Evolutionary conservation across 345 rosid genomes (phyloP), one percentile per base, ranked within the genome.

Genomic region (Firmiana major): DNA sequence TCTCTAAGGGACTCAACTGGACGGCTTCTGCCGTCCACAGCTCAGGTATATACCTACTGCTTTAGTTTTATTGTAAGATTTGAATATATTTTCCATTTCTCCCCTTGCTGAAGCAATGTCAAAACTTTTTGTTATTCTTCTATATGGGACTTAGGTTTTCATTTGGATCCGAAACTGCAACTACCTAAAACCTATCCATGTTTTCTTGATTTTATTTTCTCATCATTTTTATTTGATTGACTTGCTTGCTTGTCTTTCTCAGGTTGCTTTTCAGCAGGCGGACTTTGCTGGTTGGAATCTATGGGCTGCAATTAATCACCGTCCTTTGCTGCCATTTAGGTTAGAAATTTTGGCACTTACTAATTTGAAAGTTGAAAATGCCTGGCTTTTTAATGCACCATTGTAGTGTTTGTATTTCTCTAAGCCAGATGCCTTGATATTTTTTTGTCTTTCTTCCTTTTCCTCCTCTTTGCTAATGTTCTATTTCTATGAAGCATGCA

Each of bases 231-330:
- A 51, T 22, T 34, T 42, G 5, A 24, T 21, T 77, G 62, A 63
- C 68, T 82, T 54, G 40, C 64, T 71, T 77, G 26, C 10, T 57
- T 63, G 26, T 71, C 78, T 53, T 58, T 77, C 75, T 72, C 90
- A 94, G 97, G 99, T 95, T 86, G 98, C 99, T 28, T 93, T 95
- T 84, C 98, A 93, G 84, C 98, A 93, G 84, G 99, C 99, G 42
- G 98, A 95, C 81, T 91, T 93, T 84, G 77, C 97, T 71, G 98
- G 97, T 83, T 95, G 98, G 98, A 95, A 95, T 86, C 82, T 95
- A 34, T 95, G 99, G 99, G 98, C 98, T 73, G 98, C 97, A 68
- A 93, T 93, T 57, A 95, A 95, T 84, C 78, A 78, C 82, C 92
- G 98, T 24, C 99, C 97, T 19, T 82, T 93, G 80, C 84, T 95